phyloP scores from a whole-genome alignment of 2,329 filamentous ascomycete species.

The Exserohilum turcica region DNA sequence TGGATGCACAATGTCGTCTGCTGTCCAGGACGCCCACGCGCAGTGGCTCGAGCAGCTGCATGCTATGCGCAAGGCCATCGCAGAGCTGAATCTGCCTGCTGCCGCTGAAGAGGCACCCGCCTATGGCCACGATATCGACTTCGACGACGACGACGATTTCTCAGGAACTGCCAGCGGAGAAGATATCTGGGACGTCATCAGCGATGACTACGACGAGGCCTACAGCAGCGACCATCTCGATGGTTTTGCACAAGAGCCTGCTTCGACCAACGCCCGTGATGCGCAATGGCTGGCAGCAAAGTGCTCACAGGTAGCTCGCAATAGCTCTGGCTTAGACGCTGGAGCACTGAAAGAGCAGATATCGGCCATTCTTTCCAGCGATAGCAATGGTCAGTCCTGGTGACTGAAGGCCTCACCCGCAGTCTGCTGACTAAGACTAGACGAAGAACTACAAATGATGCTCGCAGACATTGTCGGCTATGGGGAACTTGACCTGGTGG shows the following conservation, averaged over 20 bases:
- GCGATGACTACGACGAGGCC: constrained; percentile 69
- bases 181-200: constrained; percentile 93
- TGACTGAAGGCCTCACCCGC: neutral
- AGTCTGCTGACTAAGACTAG: constrained; percentile 38
- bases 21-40: constrained; percentile 54
- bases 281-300: constrained; percentile 72
- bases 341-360: constrained; percentile 79
- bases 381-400: constrained; percentile 52
- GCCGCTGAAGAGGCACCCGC: constrained; percentile 53
- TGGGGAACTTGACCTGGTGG: constrained; percentile 90
- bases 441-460: constrained; percentile 89
- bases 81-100: constrained; percentile 66
- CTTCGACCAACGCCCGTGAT: constrained; percentile 54
- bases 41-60: constrained; percentile 86
- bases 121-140: constrained; percentile 63
- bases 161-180: constrained; percentile 68
- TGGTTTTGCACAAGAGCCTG: constrained; percentile 50
- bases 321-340: constrained; percentile 69
- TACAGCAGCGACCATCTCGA: constrained; percentile 69
- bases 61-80: constrained; percentile 85
- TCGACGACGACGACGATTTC: constrained; percentile 69
- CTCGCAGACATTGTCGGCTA: constrained; percentile 91
- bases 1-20: constrained; percentile 43
- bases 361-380: constrained; percentile 71
- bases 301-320: constrained; percentile 69